Evolutionary conservation across 2,329 filamentous ascomycete species (phyloP), one percentile per base, ranked within the genome.

Genomic region (Xylariaceae sp.): DNA sequence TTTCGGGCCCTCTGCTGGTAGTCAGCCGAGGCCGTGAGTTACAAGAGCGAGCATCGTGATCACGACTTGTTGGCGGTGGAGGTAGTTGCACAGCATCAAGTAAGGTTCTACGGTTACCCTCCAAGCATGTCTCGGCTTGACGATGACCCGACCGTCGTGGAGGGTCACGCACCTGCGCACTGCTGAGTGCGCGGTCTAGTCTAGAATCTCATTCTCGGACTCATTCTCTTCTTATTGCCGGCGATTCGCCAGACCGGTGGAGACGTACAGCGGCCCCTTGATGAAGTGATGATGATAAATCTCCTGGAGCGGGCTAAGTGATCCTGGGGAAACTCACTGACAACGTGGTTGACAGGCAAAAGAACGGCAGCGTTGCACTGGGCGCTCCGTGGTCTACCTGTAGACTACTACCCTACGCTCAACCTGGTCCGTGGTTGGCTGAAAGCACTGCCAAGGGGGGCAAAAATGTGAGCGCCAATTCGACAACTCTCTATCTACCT

Each of bases 281-380:
- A 61, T 66, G 61, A 67, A 67, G 63, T 64, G 56, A 67, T 65
- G 64, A 67, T 67, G 64, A 67, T 67, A 66, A 68, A 66, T 67
- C 63, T 51, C 23, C 53, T 54, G 44, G 55, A 16, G 36, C 16
- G 50, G 46, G 14, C 48, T 16, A 43, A 52, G 37, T 48, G 29
- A 52, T 47, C 53, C 48, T 51, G 59, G 54, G 53, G 49, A 49
- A 59, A 53, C 51, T 60, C 53, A 55, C 64, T 63, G 57, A 49
- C 59, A 63, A 65, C 65, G 63, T 68, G 66, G 55, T 67, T 58
- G 53, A 58, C 50, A 60, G 53, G 52, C 45, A 47, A 60, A 47
- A 37, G 36, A 39, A 60, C 23, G 31, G 60, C 56, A 65, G 63
- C 50, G 66, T 68, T 49, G 46, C 58, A 68, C 58, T 56, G 47